Conservation (phyloP, 768 basidiomycete species). For the Collybia mongolica region DNA sequence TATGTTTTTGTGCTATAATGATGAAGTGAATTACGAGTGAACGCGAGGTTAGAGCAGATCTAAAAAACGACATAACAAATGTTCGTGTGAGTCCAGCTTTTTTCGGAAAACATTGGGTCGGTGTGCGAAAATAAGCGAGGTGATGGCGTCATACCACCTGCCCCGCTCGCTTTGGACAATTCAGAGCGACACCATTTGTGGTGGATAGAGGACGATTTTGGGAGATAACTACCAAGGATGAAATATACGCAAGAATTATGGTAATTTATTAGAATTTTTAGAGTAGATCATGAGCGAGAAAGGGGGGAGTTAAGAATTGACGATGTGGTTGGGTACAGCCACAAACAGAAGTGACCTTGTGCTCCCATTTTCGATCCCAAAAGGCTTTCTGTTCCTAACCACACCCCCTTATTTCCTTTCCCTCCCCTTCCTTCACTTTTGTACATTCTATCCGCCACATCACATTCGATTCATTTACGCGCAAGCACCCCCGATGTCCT, state of each 20-base stretch:
- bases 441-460: not conserved
- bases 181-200: too few relatives aligned
- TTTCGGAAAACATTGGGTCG: conserved; percentile 3
- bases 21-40: conserved; percentile 25
- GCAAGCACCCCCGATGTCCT: conserved; percentile 60
- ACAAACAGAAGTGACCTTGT: too few relatives aligned
- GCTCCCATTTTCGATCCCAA: too few relatives aligned
- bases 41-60: conserved; percentile 35
- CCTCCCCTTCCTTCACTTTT: conserved; percentile 10
- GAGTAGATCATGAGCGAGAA: too few relatives aligned
- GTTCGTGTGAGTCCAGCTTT: conserved; percentile 2
- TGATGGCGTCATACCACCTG: not conserved
- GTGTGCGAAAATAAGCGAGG: conserved; percentile 8
- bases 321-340: too few relatives aligned
- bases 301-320: too few relatives aligned
- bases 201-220: too few relatives aligned
- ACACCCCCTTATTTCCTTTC: conserved; percentile 10
- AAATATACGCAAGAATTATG: too few relatives aligned
- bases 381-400: not conserved
- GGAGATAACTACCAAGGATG: too few relatives aligned
- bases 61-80: conserved; percentile 42
- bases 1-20: not conserved
- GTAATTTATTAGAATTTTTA: too few relatives aligned
- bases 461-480: conserved; percentile 1
- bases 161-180: not conserved